Base-by-base conservation (phyloP, 2,329 filamentous ascomycete genomes). In the Pseudopyricularia javanii region DNA sequence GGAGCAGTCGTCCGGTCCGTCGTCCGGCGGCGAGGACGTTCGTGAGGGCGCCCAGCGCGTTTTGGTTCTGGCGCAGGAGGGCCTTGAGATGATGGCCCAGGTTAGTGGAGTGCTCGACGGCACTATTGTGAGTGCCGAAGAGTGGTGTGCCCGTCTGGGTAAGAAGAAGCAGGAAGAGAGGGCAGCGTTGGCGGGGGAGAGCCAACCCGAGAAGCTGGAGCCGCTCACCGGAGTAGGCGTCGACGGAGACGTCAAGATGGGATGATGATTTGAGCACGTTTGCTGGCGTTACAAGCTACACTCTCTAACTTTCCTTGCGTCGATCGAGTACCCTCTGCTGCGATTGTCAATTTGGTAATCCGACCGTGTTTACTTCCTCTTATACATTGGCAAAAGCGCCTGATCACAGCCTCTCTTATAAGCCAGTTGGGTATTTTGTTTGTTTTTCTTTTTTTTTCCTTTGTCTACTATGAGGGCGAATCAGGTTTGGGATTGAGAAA, bases 31-130 rank as follows among this genome's bases (percentile, higher is more conserved):
- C 26, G 52, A 66, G 52, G 69, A 72, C 47, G 67, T 72, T 12
- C 68, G 70, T 2, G 76, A 83, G 26, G 75, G 75, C 51, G 90
- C 88, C 0, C 85, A 90, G 59, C 78, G 86, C 40, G 90, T 94
- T 53, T 71, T 97, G 12, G 82, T 93, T 1, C 80, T 97, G 51
- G 91, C 91, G 7, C 86, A 86, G 61, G 91, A 97, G 65, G 89
- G 91, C 0, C 74, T 97, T 14, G 90, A 96, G 60, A 95, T 97
- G 85, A 90, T 97, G 76, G 79, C 82, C 1, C 90, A 96, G 65
- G 89, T 98, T 50, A 93, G 84, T 40, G 82, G 84, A 5, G 88
- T 96, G 2, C 78, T 97, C 8, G 88, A 94, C 59, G 86, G 89
- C 52, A 97, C 93, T 0, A 86, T 97, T 52, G 79, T 87, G 53